Base-by-base conservation (phyloP, 768 basidiomycete genomes). In the Amanita muscaria region DNA sequence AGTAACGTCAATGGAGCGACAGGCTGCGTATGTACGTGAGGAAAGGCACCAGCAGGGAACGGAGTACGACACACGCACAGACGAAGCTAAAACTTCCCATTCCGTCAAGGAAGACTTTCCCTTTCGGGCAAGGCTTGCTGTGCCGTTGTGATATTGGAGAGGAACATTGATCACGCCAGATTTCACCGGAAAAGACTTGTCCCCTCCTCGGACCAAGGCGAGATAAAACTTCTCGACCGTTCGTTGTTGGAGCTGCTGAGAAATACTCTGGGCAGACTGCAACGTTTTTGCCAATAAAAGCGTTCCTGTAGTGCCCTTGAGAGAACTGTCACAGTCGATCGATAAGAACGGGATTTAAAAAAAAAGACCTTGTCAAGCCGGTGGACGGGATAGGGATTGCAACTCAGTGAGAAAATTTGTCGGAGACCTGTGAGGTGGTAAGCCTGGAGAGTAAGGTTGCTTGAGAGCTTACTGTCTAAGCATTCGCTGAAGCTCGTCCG, bases 251-350 rank as follows among this genome's bases (percentile, higher is more conserved):
- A 85, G 79, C 52, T 83, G 81, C n/a, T 60, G 64, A 0, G 73
- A 72, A 3, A 84, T 48, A n/a, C 71, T 64, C 34, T 65, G 67
- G 2, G 77, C 74, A 19, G 64, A 49, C 12, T 55, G 35, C 4
- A 59, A 44, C 16, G 70, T 70, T 10, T 70, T 67, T 6, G 77
- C 77, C 12, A 84, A 62, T n/a, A 78, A 49, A 15, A 84, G 63
- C 22, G 69, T 70, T 19, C 83, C 83, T 1, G 83, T 84, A 1
- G 81, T 83, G 1, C 65, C 59, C 83, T 84, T 38, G 4, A 8
- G 30, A 34, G 24, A 44, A 24, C 11, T 33, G 22, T 16, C 27
- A 29, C 27, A 21, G 22, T 36, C 18, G 22, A 9, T 21, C 18
- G 14, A 11, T 40, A 19, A 25, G 40, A 44, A 18, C 5, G 35